Percentiles rank a stretch among this genome's conserved stretches.
Evolutionary conservation across 371 early-diverging fungal genomes (phyloP).

Genomic region (Rhizopus stolonifer): DNA sequence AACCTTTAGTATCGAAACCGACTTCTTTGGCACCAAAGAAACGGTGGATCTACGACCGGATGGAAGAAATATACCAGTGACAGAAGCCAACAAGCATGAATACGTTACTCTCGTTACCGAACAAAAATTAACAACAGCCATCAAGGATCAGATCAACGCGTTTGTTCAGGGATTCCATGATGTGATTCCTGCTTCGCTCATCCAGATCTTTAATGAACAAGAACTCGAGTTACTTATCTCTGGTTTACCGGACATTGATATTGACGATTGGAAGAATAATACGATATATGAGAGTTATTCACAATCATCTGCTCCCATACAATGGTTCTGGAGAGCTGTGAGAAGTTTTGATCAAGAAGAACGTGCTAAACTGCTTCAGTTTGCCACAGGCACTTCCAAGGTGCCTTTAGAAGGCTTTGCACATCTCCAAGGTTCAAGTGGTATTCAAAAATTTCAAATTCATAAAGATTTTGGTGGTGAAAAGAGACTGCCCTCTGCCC

Average conservation of each 20-base stretch:
- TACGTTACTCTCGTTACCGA: conserved; percentile 93
- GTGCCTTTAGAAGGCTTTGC: conserved; percentile 98
- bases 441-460: conserved; percentile 98
- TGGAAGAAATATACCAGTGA: conserved; percentile 92
- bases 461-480: conserved; percentile 93
- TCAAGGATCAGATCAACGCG: conserved; percentile 91
- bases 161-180: conserved; percentile 97
- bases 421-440: conserved; percentile 91
- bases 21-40: conserved; percentile 89
- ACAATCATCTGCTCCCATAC: conserved; percentile 83
- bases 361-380: conserved; percentile 96
- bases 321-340: conserved; percentile 99
- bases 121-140: conserved; percentile 84
- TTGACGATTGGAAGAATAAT: conserved; percentile 99
- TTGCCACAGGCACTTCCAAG: conserved; percentile 98
- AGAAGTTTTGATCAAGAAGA: conserved; percentile 97
- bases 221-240: conserved; percentile 98
- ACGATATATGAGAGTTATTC: conserved; percentile 95
- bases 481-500: conserved; percentile 92
- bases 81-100: conserved; percentile 96
- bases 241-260: conserved; percentile 97
- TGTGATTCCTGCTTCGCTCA: conserved; percentile 85
- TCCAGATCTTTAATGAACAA: conserved; percentile 97
- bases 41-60: conserved; percentile 87
- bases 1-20: conserved; percentile 93